These are phyloP conservation scores for Aspergillus bertholletiae DNA, from an alignment of 495 filamentous ascomycete genomes.

Conservation along the genomic window DNA sequence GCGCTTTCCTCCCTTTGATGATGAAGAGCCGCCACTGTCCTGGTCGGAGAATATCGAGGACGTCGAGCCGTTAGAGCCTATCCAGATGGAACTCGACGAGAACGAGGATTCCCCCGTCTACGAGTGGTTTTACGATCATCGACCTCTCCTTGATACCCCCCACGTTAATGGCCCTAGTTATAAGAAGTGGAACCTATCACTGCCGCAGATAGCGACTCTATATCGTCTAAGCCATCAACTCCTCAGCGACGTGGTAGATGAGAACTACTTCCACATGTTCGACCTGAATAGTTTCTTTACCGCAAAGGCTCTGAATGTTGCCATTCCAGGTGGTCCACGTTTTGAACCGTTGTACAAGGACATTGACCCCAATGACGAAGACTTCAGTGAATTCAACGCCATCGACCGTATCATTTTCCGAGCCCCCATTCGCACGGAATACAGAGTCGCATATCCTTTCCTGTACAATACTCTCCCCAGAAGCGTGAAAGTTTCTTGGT, in stretches of 20 bases:
- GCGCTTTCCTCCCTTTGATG: slow-evolving; percentile 98
- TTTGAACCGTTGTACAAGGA: slow-evolving; percentile 99
- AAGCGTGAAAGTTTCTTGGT: slow-evolving; percentile 90
- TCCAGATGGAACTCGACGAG: slow-evolving; percentile 98
- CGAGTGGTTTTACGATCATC: slow-evolving; percentile 98
- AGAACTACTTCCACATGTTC: slow-evolving; percentile 98
- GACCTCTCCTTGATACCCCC: slow-evolving; percentile 83
- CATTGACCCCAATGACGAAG: slow-evolving; percentile 97
- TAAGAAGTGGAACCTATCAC: slow-evolving; percentile 88
- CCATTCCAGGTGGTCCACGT: slow-evolving; percentile 91
- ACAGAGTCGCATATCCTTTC: slow-evolving; percentile 89
- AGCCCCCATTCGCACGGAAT: slow-evolving; percentile 91
- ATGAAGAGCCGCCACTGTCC: slow-evolving; percentile 94
- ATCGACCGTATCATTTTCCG: slow-evolving; percentile 99
- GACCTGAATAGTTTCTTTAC: slow-evolving; percentile 93
- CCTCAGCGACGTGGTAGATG: slow-evolving; percentile 87
- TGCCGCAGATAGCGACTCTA: slow-evolving; percentile 95
- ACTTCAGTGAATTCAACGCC: slow-evolving; percentile 99
- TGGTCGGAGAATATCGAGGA: slow-evolving; percentile 99
- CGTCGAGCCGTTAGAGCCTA: slow-evolving; percentile 95
- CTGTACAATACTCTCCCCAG: slow-evolving; percentile 95
- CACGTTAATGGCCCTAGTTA: slow-evolving; percentile 98
- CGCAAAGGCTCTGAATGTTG: slow-evolving; percentile 95
- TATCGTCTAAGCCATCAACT: slow-evolving; percentile 90
- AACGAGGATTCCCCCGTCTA: slow-evolving; percentile 87